Evolutionary conservation across 2,329 filamentous ascomycete species (phyloP).

Genomic region (Phaeophleospora eucalypticola): DNA sequence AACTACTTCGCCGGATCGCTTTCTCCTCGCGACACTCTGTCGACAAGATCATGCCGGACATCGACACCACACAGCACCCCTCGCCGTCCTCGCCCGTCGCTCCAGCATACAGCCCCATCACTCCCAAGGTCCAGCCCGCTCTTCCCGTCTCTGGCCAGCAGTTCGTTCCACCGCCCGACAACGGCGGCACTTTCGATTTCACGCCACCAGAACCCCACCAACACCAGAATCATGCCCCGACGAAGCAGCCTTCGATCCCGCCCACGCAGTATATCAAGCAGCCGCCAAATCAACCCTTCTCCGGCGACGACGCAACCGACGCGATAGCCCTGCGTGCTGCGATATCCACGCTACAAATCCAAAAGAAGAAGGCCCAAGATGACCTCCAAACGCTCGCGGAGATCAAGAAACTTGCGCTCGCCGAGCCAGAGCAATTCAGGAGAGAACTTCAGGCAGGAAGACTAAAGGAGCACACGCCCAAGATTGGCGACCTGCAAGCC

Average conservation of each 20-base stretch:
- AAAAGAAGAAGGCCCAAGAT: constrained; percentile 69
- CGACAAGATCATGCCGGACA: too few species aligned
- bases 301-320: constrained; percentile 65
- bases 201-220: constrained; percentile 4
- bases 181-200: constrained; percentile 20
- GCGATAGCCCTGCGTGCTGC: constrained; percentile 81
- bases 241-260: constrained; percentile 15
- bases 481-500: constrained; percentile 31
- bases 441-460: constrained; percentile 63
- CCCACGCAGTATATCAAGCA: constrained; percentile 37
- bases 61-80: not conserved
- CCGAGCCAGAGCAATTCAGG: constrained; percentile 68
- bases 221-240: too few species aligned
- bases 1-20: too few species aligned
- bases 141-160: constrained; percentile 12
- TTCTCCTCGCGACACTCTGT: too few species aligned
- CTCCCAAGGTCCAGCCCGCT: constrained; percentile 31
- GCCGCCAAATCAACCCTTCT: constrained; percentile 44
- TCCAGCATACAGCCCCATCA: constrained; percentile 33
- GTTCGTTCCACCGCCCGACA: constrained; percentile 14
- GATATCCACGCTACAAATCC: constrained; percentile 81
- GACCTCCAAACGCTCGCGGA: constrained; percentile 69
- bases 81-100: constrained; percentile 20
- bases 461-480: constrained; percentile 31
- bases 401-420: constrained; percentile 66